A percentile compares a stretch with the other conserved stretches of the same genome.
These are phyloP conservation scores for Phytopythium montanum DNA, from an alignment of 352 stramenopile species.

Conservation along the genomic window DNA sequence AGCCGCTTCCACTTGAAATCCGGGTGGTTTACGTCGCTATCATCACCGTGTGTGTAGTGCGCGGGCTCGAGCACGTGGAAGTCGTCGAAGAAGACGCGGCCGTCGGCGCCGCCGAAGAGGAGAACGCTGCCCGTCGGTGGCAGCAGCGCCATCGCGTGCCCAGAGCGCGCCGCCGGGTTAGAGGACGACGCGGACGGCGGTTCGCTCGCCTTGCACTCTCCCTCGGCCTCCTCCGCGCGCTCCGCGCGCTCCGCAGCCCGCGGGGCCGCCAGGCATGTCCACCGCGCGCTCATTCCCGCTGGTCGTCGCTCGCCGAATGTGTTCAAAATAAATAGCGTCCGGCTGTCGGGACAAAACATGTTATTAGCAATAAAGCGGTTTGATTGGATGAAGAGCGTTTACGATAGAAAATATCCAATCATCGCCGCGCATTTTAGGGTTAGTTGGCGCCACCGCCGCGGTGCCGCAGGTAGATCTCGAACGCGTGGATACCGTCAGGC, in stretches of 20 bases:
- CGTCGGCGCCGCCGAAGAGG: slow-evolving; percentile 61
- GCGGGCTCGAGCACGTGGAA: slow-evolving; percentile 49
- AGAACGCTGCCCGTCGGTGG: slow-evolving; percentile 40
- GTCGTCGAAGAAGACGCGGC: slow-evolving; percentile 57
- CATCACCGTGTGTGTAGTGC: slow-evolving; percentile 11
- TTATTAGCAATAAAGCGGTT: neutral
- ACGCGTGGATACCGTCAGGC: slow-evolving; percentile 75
- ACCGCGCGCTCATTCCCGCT: slow-evolving; percentile 15
- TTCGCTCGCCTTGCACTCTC: neutral
- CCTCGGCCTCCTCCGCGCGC: neutral
- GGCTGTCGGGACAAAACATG: neutral
- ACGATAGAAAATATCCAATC: neutral
- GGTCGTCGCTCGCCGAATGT: neutral
- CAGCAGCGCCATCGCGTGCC: slow-evolving; percentile 59
- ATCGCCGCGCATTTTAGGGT: neutral
- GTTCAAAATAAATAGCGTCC: neutral
- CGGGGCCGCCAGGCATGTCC: slow-evolving; percentile 19
- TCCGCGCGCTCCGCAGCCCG: neutral
- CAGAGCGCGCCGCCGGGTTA: slow-evolving; percentile 35
- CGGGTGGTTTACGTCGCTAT: neutral
- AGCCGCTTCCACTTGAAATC: slow-evolving; percentile 22
- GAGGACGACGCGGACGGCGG: too few relatives aligned
- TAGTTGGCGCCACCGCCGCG: neutral
- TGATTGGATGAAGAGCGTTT: neutral
- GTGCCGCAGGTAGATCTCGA: slow-evolving; percentile 59